Conservation (phyloP, 2,329 filamentous ascomycete species). For the Epicoccum nigrum region DNA sequence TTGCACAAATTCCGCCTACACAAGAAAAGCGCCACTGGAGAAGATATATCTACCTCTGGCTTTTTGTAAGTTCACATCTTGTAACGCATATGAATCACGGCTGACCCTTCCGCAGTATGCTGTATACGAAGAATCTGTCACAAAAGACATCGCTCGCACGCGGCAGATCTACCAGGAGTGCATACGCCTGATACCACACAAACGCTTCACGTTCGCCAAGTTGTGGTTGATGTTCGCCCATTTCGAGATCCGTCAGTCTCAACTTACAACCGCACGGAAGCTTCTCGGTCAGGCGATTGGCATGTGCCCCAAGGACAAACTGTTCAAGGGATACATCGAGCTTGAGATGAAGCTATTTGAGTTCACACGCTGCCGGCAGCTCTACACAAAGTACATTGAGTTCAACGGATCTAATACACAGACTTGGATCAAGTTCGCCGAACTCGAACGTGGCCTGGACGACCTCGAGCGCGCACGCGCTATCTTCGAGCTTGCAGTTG, state of each 20-base stretch:
- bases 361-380: slow-evolving; percentile 84
- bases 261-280: slow-evolving; percentile 82
- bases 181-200: slow-evolving; percentile 86
- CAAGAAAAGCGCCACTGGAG: slow-evolving; percentile 98
- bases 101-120: slow-evolving; percentile 66
- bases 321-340: slow-evolving; percentile 93
- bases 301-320: slow-evolving; percentile 92
- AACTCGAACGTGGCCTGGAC: slow-evolving; percentile 88
- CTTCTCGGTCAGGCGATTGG: slow-evolving; percentile 88
- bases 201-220: slow-evolving; percentile 97
- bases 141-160: slow-evolving; percentile 77
- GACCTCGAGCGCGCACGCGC: slow-evolving; percentile 86
- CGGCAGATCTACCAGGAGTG: slow-evolving; percentile 91
- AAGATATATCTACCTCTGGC: slow-evolving; percentile 95
- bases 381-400: slow-evolving; percentile 93
- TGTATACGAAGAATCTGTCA: slow-evolving; percentile 89
- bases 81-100: not conserved
- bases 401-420: slow-evolving; percentile 90
- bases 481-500: slow-evolving; percentile 89
- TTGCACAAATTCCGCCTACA: slow-evolving; percentile 92
- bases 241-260: slow-evolving; percentile 87
- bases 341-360: slow-evolving; percentile 93
- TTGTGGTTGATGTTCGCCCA: slow-evolving; percentile 87
- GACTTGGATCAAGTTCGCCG: slow-evolving; percentile 96
- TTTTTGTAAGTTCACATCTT: slow-evolving; percentile 61